Conservation (phyloP, 2,329 filamentous ascomycete species). For the Knufia fluminis region DNA sequence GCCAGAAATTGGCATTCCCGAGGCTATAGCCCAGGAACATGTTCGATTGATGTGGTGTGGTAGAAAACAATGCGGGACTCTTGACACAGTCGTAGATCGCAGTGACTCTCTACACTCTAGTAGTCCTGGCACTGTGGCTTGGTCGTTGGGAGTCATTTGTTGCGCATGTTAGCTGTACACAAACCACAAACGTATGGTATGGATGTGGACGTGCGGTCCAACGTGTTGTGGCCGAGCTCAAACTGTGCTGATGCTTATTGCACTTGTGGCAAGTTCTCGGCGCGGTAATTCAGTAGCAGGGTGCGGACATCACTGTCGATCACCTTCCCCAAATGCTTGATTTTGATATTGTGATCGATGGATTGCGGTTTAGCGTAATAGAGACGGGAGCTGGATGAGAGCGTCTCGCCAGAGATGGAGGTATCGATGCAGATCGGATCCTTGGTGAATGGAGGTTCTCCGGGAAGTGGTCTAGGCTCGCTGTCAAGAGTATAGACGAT, state of each 20-base stretch:
- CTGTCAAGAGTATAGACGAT: slow-evolving; percentile 3
- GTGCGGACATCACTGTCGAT: not conserved
- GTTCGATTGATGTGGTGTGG: no score
- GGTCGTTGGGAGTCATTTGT: no score
- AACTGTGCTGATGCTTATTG: no score
- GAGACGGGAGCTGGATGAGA: slow-evolving; percentile 26
- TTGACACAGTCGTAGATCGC: no score
- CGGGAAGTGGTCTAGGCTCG: not conserved
- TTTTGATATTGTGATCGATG: slow-evolving; percentile 35
- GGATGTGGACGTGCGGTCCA: no score
- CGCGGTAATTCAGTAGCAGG: not conserved
- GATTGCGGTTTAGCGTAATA: slow-evolving; percentile 34
- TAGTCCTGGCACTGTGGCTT: no score
- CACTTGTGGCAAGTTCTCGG: not conserved
- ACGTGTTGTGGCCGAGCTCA: no score
- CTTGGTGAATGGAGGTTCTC: slow-evolving; percentile 8
- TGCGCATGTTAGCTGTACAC: not conserved
- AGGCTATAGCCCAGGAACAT: no score
- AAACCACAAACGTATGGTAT: not conserved
- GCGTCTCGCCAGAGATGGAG: slow-evolving; percentile 14
- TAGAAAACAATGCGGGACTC: no score
- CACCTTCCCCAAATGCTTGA: slow-evolving; percentile 29
- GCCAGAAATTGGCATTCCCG: no score
- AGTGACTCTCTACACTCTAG: no score
- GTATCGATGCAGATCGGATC: not conserved